Percentiles rank a stretch among this genome's conserved stretches.
phyloP scores from a whole-genome alignment of 2,329 filamentous ascomycete species.

The Cercospora janseana region DNA sequence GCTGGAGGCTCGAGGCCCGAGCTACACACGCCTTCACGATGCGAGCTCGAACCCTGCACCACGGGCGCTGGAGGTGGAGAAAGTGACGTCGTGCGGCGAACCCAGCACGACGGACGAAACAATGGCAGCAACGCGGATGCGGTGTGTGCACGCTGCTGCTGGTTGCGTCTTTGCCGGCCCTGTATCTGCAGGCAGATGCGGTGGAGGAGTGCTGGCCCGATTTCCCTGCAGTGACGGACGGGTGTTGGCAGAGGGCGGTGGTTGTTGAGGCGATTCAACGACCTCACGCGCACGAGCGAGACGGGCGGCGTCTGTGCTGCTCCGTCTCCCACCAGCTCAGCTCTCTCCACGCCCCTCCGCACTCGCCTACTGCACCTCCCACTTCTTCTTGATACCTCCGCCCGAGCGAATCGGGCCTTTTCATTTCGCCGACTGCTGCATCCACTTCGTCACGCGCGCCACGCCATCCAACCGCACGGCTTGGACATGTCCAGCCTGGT shows the following conservation, averaged over 20 bases:
- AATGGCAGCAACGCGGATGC: neutral
- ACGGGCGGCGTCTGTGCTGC: neutral
- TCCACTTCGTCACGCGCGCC: neutral
- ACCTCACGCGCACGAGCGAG: neutral
- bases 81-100: neutral
- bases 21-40: too few species aligned
- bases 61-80: conserved; percentile 1
- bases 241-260: neutral
- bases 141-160: neutral
- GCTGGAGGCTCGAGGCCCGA: neutral
- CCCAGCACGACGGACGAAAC: conserved; percentile 1
- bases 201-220: too few species aligned
- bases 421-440: neutral
- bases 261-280: conserved; percentile 7
- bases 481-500: neutral
- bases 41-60: conserved; percentile 2
- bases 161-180: too few species aligned
- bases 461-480: neutral
- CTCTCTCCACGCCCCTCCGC: conserved; percentile 7
- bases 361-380: neutral
- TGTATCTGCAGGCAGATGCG: too few species aligned
- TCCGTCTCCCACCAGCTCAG: neutral
- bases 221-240: too few species aligned
- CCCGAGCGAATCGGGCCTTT: neutral
- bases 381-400: neutral